phyloP scores from a whole-genome alignment of 352 stramenopile species.

The Phytophthora cactorum region DNA sequence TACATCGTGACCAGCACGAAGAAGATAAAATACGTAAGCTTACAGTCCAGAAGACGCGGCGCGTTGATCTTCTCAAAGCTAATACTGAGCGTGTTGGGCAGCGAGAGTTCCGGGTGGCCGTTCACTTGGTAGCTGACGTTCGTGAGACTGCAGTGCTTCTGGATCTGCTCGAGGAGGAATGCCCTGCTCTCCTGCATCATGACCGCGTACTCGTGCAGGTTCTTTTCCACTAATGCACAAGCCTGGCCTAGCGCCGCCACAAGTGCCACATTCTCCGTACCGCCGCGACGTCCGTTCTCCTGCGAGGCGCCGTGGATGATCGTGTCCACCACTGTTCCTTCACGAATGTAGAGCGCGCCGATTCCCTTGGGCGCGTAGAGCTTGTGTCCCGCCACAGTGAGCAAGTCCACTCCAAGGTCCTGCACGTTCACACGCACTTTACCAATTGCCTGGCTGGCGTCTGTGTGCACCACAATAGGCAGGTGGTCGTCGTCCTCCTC shows the following conservation, averaged over 20 bases:
- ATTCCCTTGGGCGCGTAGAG: slow-evolving; percentile 96
- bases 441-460: slow-evolving; percentile 96
- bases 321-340: slow-evolving; percentile 50
- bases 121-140: slow-evolving; percentile 82
- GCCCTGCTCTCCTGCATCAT: slow-evolving; percentile 73
- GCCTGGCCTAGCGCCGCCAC: slow-evolving; percentile 94
- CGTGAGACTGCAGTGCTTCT: slow-evolving; percentile 47
- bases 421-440: slow-evolving; percentile 92
- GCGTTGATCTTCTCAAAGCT: slow-evolving; percentile 90
- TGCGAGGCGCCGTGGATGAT: slow-evolving; percentile 93
- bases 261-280: slow-evolving; percentile 97
- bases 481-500: slow-evolving; percentile 33
- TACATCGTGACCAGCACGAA: background rate
- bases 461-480: slow-evolving; percentile 94
- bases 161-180: slow-evolving; percentile 58
- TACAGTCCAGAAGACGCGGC: slow-evolving; percentile 82
- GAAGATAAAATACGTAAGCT: slow-evolving; percentile 8
- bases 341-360: slow-evolving; percentile 79
- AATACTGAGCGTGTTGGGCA: slow-evolving; percentile 98
- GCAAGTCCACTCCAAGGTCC: slow-evolving; percentile 91
- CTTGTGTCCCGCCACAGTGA: slow-evolving; percentile 98
- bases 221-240: slow-evolving; percentile 65
- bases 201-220: slow-evolving; percentile 73
- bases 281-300: slow-evolving; percentile 92
- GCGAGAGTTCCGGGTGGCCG: slow-evolving; percentile 74